Evolutionary conservation across 2,329 filamentous ascomycete genomes (phyloP).

Genomic region (Pseudogymnoascus sp.): DNA sequence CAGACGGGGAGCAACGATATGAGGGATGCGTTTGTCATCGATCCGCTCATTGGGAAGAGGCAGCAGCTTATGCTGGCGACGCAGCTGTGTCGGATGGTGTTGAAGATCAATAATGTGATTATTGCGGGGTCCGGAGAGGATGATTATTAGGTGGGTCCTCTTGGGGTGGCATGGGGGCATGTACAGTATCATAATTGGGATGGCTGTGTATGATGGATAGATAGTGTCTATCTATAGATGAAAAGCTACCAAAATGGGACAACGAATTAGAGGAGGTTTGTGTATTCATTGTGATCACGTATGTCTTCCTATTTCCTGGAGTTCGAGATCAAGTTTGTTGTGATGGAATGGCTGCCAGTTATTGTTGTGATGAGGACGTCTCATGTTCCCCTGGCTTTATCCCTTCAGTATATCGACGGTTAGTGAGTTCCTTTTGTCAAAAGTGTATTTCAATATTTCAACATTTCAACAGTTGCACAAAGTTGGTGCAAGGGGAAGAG

Average conservation of each 20-base stretch:
- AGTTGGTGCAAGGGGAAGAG: background rate
- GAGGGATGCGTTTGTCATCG: slow-evolving; percentile 96
- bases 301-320: background rate
- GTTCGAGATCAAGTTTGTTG: background rate
- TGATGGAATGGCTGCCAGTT: background rate
- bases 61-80: slow-evolving; percentile 95
- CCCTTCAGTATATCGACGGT: too few species aligned
- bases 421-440: background rate
- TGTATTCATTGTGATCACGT: background rate
- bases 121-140: slow-evolving; percentile 79
- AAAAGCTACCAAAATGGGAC: slow-evolving; percentile 7
- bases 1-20: slow-evolving; percentile 90
- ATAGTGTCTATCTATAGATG: slow-evolving; percentile 9
- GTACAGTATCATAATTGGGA: slow-evolving; percentile 9
- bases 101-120: slow-evolving; percentile 97
- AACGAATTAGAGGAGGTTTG: slow-evolving; percentile 3
- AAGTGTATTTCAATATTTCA: background rate
- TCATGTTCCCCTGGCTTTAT: background rate
- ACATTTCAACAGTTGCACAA: background rate
- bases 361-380: background rate
- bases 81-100: slow-evolving; percentile 94
- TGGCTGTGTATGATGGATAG: slow-evolving; percentile 7
- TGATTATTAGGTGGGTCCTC: slow-evolving; percentile 55
- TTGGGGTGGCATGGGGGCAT: background rate
- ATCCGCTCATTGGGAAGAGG: slow-evolving; percentile 95